phyloP scores from a whole-genome alignment of 2,329 filamentous ascomycete species.

The Neonectria magnoliae region DNA sequence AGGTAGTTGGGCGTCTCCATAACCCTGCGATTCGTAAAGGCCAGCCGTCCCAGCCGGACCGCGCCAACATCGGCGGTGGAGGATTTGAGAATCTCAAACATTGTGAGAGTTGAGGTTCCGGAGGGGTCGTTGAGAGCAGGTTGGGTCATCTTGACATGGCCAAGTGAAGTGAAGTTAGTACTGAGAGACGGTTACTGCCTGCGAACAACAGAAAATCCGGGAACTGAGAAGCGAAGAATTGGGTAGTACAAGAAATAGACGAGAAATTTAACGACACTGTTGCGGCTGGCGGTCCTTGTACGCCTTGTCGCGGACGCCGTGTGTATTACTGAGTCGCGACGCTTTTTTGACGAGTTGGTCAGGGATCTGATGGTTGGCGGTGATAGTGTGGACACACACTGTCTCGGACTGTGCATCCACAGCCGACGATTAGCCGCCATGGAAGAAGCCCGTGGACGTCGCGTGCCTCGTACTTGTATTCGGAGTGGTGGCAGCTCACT shows the following conservation, averaged over 20 bases:
- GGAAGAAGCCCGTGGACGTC: background rate
- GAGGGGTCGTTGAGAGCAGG: slow-evolving; percentile 30
- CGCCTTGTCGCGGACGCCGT: slow-evolving; percentile 5
- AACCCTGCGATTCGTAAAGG: slow-evolving; percentile 67
- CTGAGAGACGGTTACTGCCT: background rate
- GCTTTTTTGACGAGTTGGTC: slow-evolving; percentile 9
- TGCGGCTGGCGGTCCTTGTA: background rate
- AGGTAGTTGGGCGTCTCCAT: slow-evolving; percentile 87
- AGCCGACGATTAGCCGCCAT: slow-evolving; percentile 16
- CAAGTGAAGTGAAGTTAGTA: slow-evolving; percentile 1
- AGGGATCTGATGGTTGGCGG: slow-evolving; percentile 5
- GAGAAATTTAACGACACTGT: background rate
- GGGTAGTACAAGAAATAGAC: background rate
- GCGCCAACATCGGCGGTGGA: slow-evolving; percentile 52
- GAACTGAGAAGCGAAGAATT: background rate
- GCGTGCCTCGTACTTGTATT: background rate
- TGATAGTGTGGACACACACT: slow-evolving; percentile 3
- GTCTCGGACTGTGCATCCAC: background rate
- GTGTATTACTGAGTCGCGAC: slow-evolving; percentile 6
- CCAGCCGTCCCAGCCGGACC: slow-evolving; percentile 75
- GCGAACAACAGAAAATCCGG: background rate
- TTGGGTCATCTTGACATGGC: slow-evolving; percentile 45
- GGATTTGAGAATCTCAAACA: slow-evolving; percentile 60
- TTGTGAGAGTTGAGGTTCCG: slow-evolving; percentile 35
- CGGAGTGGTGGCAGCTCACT: background rate